These are phyloP conservation scores for Auricularia cornea DNA, from an alignment of 768 basidiomycete genomes.

Conservation along the genomic window DNA sequence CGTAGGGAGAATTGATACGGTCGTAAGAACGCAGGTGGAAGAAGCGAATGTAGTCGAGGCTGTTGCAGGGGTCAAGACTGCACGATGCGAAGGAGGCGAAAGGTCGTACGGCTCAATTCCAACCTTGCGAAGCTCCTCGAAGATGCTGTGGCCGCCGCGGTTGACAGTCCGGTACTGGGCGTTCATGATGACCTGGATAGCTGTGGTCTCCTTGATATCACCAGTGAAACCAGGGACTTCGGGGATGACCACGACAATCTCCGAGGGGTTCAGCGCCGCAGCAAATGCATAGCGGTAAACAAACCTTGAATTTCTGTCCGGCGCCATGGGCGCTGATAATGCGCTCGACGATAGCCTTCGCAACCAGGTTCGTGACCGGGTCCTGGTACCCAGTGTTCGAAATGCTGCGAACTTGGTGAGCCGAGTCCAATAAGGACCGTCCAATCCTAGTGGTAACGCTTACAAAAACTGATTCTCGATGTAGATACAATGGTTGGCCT, in stretches of 20 bases:
- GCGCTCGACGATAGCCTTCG: constrained; percentile 70
- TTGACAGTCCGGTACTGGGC: constrained; percentile 86
- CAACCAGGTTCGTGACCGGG: constrained; percentile 76
- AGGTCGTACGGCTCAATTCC: constrained; percentile 67
- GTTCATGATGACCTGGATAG: constrained; percentile 78
- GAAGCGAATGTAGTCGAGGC: constrained; percentile 80
- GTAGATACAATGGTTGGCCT: constrained; percentile 84
- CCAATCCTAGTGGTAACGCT: too few species aligned
- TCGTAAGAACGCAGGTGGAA: constrained; percentile 92
- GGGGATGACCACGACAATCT: constrained; percentile 84
- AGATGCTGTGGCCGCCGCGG: constrained; percentile 79
- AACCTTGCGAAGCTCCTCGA: constrained; percentile 67
- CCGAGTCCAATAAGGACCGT: neutral
- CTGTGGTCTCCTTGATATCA: constrained; percentile 56
- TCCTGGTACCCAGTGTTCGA: constrained; percentile 58
- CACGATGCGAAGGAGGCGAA: neutral
- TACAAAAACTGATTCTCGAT: constrained; percentile 92
- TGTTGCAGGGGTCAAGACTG: constrained; percentile 19
- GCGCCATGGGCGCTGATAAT: constrained; percentile 71
- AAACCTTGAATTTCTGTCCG: constrained; percentile 69
- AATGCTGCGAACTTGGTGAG: constrained; percentile 41
- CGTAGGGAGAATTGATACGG: constrained; percentile 68
- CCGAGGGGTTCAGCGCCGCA: neutral
- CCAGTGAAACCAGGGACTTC: constrained; percentile 90
- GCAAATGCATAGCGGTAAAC: neutral